Conservation (phyloP, 495 filamentous ascomycete species). For the Aspergillus egyptiacus region DNA sequence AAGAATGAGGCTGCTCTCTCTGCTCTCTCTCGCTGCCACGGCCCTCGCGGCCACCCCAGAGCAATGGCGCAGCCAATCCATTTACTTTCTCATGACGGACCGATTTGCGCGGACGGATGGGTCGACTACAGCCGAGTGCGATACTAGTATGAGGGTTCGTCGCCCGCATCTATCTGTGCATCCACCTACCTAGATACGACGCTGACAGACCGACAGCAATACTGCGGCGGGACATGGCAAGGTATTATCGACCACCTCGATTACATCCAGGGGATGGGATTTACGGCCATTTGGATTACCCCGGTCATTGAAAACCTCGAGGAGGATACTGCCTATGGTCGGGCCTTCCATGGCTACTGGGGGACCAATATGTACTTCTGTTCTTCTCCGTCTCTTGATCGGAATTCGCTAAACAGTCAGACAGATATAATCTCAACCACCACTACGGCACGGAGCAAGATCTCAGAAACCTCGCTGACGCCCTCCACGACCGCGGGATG, state of each 20-base stretch:
- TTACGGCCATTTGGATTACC: conserved; percentile 79
- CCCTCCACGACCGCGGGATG: conserved; percentile 59
- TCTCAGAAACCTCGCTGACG: conserved; percentile 52
- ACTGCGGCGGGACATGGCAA: conserved; percentile 72
- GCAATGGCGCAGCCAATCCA: conserved; percentile 58
- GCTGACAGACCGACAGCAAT: conserved; percentile 40
- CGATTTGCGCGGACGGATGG: conserved; percentile 64
- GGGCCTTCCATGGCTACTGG: conserved; percentile 73
- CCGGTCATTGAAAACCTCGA: conserved; percentile 61
- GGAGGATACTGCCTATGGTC: conserved; percentile 44
- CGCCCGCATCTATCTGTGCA: neutral
- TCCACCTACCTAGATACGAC: too few relatives aligned
- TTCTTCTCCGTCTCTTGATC: neutral
- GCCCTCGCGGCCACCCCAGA: conserved; percentile 38
- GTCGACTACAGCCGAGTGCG: conserved; percentile 51
- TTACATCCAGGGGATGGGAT: conserved; percentile 68
- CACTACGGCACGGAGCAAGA: conserved; percentile 64
- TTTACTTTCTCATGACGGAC: conserved; percentile 74
- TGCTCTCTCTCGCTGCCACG: conserved; percentile 20
- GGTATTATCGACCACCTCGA: conserved; percentile 62
- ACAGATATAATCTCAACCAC: conserved; percentile 51
- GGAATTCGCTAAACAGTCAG: neutral
- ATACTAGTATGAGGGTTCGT: conserved; percentile 36
- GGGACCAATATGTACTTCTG: conserved; percentile 52
- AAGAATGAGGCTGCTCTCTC: conserved; percentile 6